Percentiles rank a stretch among this genome's conserved stretches.
Evolutionary conservation across 1,139 yeast genomes (phyloP).

Genomic region (Taphrina flavorubra): DNA sequence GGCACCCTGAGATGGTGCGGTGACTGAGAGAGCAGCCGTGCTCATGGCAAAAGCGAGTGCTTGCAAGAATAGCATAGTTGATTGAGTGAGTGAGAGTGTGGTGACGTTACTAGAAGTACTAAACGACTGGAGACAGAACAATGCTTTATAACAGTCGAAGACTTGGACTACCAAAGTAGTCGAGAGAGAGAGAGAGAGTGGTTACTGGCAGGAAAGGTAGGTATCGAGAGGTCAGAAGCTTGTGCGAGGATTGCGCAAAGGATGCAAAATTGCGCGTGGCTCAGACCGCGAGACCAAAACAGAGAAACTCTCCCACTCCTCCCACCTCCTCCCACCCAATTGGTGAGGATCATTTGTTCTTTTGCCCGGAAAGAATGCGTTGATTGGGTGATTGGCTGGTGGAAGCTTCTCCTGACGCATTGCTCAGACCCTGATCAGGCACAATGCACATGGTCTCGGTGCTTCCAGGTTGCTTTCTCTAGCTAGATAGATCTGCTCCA

Average conservation of each 20-base stretch:
- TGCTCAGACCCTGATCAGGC: no score
- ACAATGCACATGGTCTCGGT: no score
- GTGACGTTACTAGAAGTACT: neutral
- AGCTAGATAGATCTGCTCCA: no score
- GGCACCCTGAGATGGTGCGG: slow-evolving; percentile 31
- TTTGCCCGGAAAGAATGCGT: no score
- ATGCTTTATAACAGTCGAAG: no score
- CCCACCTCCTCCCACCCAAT: neutral
- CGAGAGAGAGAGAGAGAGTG: neutral
- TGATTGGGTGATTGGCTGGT: no score
- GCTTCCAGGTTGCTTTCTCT: no score
- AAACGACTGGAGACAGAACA: neutral
- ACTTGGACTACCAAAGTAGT: neutral
- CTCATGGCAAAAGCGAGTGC: slow-evolving; percentile 30
- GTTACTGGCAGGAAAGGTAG: no score
- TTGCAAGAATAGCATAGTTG: slow-evolving; percentile 25
- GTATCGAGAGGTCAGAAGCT: neutral
- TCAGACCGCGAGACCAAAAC: neutral
- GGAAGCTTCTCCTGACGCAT: no score
- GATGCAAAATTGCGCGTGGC: slow-evolving; percentile 11
- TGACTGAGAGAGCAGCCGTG: slow-evolving; percentile 35
- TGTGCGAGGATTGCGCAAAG: neutral
- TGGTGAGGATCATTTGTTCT: neutral
- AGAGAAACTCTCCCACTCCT: neutral
- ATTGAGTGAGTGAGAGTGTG: slow-evolving; percentile 6